Evolutionary conservation across 2,329 filamentous ascomycete genomes (phyloP), one percentile per base, ranked within the genome.

Genomic region (Colletotrichum zoysiae): DNA sequence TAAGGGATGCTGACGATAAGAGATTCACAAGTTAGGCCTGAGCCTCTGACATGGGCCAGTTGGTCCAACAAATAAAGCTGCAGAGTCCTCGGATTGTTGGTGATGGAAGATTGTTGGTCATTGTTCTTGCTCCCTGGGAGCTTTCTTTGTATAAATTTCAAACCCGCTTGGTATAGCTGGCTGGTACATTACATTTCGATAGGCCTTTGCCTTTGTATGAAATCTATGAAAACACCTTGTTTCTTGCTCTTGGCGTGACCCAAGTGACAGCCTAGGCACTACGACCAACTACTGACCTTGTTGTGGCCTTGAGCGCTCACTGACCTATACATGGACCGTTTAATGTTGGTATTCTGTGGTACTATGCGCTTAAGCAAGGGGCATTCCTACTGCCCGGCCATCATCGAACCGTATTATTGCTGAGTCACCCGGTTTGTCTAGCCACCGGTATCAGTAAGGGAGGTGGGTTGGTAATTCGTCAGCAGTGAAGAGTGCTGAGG

Each of bases 171-270:
- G 58, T 56, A 55, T 71, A 71, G 65, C 65, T 69, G 65, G 69
- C 65, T 65, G 65, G 69, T 65, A 69, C 65, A 71, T 71, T 71
- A 71, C 65, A 69, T 69, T 71, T 69, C 16, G 33, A 50, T 48
- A 46, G 69, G 48, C 59, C 59, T 60, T 60, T 65, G 59, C 55
- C 58, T 40, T 71, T 48, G 57, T n/a, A 40, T 44, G 51, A 7
- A 42, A 38, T 11, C 35, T 48, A 48, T 64, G 59, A 65, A 60
- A 46, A 58, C 56, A 60, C 59, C 55, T 6, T 55, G 65, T 71
- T 71, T 50, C 59, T 51, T 16, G 44, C 14, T 1, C 1, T 38
- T 30, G 5, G 5, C 1, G 20, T 26, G n/a, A 35, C 18, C 2
- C 16, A 26, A 56, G n/a, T 16, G 12, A 14, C 18, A 0, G 5